Base-by-base conservation (phyloP, 139 green algal species). In the Pseudopediastrum boryanum region DNA sequence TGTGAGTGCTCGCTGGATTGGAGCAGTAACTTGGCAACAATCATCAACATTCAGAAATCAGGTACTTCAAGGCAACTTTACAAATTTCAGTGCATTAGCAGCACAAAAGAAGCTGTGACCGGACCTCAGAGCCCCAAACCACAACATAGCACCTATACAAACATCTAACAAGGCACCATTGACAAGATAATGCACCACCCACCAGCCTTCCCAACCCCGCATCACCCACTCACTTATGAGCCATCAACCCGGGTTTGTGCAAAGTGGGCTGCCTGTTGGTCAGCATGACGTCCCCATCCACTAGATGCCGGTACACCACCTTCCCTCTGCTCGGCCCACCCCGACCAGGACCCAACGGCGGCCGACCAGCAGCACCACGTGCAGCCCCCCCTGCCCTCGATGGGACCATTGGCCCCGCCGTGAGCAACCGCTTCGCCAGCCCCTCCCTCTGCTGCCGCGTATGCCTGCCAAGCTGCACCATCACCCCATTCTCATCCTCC, bases 231-330 rank as follows among this genome's bases (percentile, higher is more conserved):
- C 76, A 66, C 89, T 58, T 21, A 83, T 90, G 39, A 74, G 90
- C 89, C 87, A 95, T 91, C 41, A 94, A 81, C 41, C 89, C 93
- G 0, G 96, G 96, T 73, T 98, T 98, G 87, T 99, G 96, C 79
- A 99, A 87, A n/a, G 96, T 99, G 13, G 96, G 96, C 88, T 99
- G 96, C 58, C 96, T 89, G 85, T 99, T 99, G 61, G 97, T 98
- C 36, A 99, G 89, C 91, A 99, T 92, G 5, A 98, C 65, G 78
- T 99, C 96, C 31, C 96, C 95, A 69, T 99, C 94, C 41, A 81
- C 63, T 74, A 99, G 78, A 66, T 98, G 94, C 12, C 96, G 84
- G 87, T 98, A 98, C 58, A 99, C 93, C n/a, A 92, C 85, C 83
- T 91, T 92, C 5, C 70, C 67, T 6, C 31, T 5, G 36, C 44